A percentile compares a stretch with the other conserved stretches of the same genome.
Evolutionary conservation across 2,329 filamentous ascomycete genomes (phyloP).

Genomic region (Fusarium domesticum): DNA sequence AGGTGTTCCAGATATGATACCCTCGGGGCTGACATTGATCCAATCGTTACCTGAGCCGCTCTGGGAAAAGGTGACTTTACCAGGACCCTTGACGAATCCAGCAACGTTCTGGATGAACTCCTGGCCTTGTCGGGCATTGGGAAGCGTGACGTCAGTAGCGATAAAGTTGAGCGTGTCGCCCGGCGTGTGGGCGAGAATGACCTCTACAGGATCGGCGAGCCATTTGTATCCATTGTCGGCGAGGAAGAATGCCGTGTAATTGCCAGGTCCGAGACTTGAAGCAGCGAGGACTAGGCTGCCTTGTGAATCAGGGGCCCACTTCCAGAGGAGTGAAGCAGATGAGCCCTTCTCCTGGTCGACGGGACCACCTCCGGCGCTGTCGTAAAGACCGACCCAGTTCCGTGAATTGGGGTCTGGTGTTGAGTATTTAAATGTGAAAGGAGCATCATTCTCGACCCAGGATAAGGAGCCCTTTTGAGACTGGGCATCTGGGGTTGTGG

Average conservation of each 20-base stretch:
- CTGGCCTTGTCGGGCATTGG: slow-evolving; percentile 37
- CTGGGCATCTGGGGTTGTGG: slow-evolving; percentile 9
- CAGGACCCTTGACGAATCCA: slow-evolving; percentile 33
- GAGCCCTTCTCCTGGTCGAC: slow-evolving; percentile 30
- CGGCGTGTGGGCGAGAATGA: slow-evolving; percentile 23
- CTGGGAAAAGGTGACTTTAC: slow-evolving; percentile 30
- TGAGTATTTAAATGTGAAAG: slow-evolving; percentile 37
- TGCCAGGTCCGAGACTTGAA: slow-evolving; percentile 27
- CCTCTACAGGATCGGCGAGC: slow-evolving; percentile 34
- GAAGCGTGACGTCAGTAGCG: slow-evolving; percentile 29
- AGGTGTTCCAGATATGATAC: slow-evolving; percentile 38
- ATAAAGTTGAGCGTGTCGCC: slow-evolving; percentile 30
- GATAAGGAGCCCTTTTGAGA: slow-evolving; percentile 20
- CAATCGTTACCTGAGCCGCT: slow-evolving; percentile 28
- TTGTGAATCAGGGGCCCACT: slow-evolving; percentile 28
- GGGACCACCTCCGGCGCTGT: slow-evolving; percentile 34
- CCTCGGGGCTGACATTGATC: slow-evolving; percentile 33
- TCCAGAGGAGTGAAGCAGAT: slow-evolving; percentile 33
- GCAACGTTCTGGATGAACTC: slow-evolving; percentile 31
- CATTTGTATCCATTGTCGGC: slow-evolving; percentile 36
- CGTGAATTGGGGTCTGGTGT: slow-evolving; percentile 26
- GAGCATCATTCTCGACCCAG: slow-evolving; percentile 11
- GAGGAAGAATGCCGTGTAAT: slow-evolving; percentile 39
- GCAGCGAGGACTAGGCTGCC: slow-evolving; percentile 30
- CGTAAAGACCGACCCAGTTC: slow-evolving; percentile 42